A percentile compares a stretch with the other conserved stretches of the same genome.
phyloP scores from a whole-genome alignment of 2,329 filamentous ascomycete species.

The Penicillium sp. region DNA sequence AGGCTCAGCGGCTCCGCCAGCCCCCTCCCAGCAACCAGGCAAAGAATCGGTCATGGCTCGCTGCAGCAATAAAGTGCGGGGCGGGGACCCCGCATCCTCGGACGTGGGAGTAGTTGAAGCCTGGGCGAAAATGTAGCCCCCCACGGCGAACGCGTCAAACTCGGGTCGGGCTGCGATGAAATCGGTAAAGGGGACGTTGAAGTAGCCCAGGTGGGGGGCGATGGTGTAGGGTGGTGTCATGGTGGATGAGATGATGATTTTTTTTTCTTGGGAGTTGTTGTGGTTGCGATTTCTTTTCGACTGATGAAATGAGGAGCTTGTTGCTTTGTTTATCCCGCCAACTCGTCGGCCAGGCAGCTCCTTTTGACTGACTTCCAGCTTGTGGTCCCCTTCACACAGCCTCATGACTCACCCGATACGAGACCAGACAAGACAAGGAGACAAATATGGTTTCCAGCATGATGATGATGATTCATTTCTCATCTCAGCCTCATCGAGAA shows the following conservation, averaged over 20 bases:
- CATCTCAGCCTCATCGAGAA: not conserved
- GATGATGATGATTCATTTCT: not conserved
- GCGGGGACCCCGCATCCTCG: constrained; percentile 4
- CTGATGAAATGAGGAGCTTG: not conserved
- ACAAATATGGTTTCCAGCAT: not conserved
- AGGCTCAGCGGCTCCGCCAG: constrained; percentile 54
- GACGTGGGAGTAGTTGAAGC: constrained; percentile 6
- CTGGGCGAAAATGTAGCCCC: constrained; percentile 37
- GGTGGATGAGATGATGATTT: not conserved
- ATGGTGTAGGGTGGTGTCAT: constrained; percentile 29
- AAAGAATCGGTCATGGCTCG: constrained; percentile 46
- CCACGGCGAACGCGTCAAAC: constrained; percentile 34
- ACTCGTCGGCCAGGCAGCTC: not conserved
- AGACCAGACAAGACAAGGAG: not conserved
- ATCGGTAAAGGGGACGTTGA: constrained; percentile 31
- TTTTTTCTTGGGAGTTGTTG: not conserved
- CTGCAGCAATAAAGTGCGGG: constrained; percentile 50
- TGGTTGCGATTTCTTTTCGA: not conserved
- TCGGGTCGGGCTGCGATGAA: constrained; percentile 35
- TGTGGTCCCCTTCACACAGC: not conserved
- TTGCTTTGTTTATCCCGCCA: not conserved
- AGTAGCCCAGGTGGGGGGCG: constrained; percentile 37
- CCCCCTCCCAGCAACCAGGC: constrained; percentile 54
- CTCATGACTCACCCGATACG: constrained; percentile 1
- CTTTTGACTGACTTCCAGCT: not conserved